Evolutionary conservation across 148 eudicot species (phyloP).

Genomic region (Rhododendron vialii): DNA sequence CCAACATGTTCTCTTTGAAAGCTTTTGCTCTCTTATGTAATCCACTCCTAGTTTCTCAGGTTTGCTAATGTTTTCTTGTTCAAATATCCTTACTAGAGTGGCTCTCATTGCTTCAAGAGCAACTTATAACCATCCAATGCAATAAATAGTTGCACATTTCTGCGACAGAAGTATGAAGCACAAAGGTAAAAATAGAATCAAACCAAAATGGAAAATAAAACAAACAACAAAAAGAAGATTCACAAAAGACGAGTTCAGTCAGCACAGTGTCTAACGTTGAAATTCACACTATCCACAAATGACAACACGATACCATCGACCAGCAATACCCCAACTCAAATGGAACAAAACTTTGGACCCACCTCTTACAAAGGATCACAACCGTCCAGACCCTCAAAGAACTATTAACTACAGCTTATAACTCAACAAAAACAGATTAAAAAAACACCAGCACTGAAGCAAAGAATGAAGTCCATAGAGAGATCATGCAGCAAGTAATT

Average conservation of each 20-base stretch:
- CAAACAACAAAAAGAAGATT: background rate
- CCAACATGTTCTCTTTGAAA: background rate
- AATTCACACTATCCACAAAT: background rate
- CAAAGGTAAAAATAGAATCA: background rate
- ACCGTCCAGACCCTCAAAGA: background rate
- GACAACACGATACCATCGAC: background rate
- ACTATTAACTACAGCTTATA: background rate
- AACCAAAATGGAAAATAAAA: background rate
- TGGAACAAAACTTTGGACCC: background rate
- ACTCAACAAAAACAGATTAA: background rate
- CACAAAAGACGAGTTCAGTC: background rate
- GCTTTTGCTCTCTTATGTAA: background rate
- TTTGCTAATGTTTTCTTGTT: background rate
- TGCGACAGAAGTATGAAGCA: background rate
- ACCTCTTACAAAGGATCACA: background rate
- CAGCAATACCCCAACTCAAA: background rate
- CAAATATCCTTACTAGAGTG: background rate
- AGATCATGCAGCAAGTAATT: background rate
- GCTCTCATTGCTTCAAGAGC: conserved; percentile 1
- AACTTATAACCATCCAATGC: background rate
- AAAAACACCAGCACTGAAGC: background rate
- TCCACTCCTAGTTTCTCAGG: background rate
- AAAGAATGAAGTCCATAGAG: background rate
- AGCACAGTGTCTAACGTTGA: background rate
- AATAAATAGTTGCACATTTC: background rate